Evolutionary conservation across 1,284 basidiomycete species (phyloP), one percentile per base, ranked within the genome.

Genomic region (Austroboletus niveus): DNA sequence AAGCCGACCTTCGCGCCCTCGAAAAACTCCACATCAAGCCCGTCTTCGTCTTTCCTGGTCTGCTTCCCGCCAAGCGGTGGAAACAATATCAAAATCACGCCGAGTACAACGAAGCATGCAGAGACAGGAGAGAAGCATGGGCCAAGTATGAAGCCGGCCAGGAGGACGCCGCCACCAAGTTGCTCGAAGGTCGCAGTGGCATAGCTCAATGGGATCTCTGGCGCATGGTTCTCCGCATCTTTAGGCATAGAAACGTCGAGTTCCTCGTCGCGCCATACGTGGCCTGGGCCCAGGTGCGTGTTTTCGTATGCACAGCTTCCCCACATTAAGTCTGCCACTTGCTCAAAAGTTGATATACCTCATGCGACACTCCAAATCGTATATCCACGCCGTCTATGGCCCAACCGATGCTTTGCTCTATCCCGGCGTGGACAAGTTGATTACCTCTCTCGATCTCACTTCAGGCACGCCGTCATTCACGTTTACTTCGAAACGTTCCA

Each of bases 251-350:
- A 41, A 92, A 94, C 63, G 94, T 98, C 57, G 96, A 99, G 73
- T 98, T 95, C 68, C 79, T 99, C 43, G 85, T 98, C 56, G 95
- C 97, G 36, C 96, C 96, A 9, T 99, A 99, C 71, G 78, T 94
- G 46, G 87, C 94, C 40, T 92, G 90, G 81, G 92, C 94, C 41
- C 96, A 98, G 81, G 94, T 94, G 70, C 62, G 72, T 40, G 35
- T 70, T 62, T 47, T 48, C 24, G 24, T 10, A 14, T 51, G 31
- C 44, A 39, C 30, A 35, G 45, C 54, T 36, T 53, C 36, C 64
- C 39, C 49, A 32, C 27, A 48, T 56, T 45, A 42, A 42, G 38
- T 42, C 62, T 14, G 64, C 31, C 14, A 17, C n/a, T 32, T 49
- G 49, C 48, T 47, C 47, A 10, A 46, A 66, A 96, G 90, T 78